Conservation (phyloP, 805 yeast genomes). For the Pichia occidentalis region DNA sequence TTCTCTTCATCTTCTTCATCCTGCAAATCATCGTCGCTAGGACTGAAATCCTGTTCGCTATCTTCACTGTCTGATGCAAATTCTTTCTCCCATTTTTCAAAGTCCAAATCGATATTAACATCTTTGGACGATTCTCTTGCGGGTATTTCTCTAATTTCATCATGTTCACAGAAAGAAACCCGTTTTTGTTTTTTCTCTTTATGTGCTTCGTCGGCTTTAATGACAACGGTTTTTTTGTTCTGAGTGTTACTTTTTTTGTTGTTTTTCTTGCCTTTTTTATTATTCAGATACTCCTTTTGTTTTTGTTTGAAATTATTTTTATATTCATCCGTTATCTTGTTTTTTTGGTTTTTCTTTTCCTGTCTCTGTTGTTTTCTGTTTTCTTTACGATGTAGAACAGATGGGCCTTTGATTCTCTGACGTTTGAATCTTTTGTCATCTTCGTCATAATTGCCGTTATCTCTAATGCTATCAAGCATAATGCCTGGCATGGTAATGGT, state of each 20-base stretch:
- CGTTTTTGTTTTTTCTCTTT: constrained; percentile 12
- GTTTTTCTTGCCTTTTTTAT: background rate
- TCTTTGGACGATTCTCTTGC: constrained; percentile 7
- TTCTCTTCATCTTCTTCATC: constrained; percentile 16
- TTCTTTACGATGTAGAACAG: constrained; percentile 30
- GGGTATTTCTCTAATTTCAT: constrained; percentile 16
- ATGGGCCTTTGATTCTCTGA: constrained; percentile 18
- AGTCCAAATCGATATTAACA: constrained; percentile 8
- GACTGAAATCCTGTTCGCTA: constrained; percentile 8
- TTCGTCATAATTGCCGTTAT: constrained; percentile 29
- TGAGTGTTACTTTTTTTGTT: background rate
- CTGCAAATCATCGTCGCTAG: constrained; percentile 13
- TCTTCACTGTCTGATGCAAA: constrained; percentile 11
- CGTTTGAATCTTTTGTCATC: constrained; percentile 28
- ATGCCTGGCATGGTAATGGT: constrained; percentile 39
- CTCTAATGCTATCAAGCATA: constrained; percentile 36
- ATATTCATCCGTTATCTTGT: constrained; percentile 2
- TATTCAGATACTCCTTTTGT: too few relatives aligned
- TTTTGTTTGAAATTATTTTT: constrained; percentile 2
- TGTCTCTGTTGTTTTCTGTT: constrained; percentile 33
- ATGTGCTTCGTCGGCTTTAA: constrained; percentile 6
- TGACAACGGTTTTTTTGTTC: background rate
- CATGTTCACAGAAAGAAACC: constrained; percentile 18
- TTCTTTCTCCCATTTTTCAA: constrained; percentile 12
- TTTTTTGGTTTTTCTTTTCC: constrained; percentile 28